Evolutionary conservation across 2,329 filamentous ascomycete genomes (phyloP).

Genomic region (Aspergillus piperis): DNA sequence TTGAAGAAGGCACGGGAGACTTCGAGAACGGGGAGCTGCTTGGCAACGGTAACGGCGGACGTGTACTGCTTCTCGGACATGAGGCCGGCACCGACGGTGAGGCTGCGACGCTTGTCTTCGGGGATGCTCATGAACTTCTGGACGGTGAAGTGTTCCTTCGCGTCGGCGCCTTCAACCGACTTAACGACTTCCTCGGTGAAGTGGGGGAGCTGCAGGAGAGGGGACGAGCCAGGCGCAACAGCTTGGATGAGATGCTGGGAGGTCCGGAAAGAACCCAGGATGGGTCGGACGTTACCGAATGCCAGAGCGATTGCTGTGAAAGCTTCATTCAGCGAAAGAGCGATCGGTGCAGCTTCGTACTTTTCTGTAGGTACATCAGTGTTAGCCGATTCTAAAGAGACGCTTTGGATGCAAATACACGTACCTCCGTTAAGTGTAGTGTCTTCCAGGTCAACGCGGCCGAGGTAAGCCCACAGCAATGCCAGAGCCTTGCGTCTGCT

Average conservation of each 20-base stretch:
- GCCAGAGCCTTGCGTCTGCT: slow-evolving; percentile 82
- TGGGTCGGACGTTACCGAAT: slow-evolving; percentile 78
- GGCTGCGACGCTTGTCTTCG: slow-evolving; percentile 69
- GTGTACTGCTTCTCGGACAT: slow-evolving; percentile 76
- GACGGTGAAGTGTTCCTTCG: slow-evolving; percentile 73
- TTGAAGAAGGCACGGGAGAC: slow-evolving; percentile 98
- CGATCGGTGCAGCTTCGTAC: slow-evolving; percentile 84
- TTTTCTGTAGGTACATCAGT: slow-evolving; percentile 59
- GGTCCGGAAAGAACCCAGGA: slow-evolving; percentile 77
- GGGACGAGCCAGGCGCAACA: slow-evolving; percentile 76
- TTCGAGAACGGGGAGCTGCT: slow-evolving; percentile 78
- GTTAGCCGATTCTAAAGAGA: not conserved
- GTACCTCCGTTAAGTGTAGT: slow-evolving; percentile 67
- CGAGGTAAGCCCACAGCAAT: slow-evolving; percentile 92
- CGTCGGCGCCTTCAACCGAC: slow-evolving; percentile 56
- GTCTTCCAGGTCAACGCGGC: slow-evolving; percentile 82
- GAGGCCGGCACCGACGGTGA: slow-evolving; percentile 69
- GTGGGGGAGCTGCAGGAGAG: slow-evolving; percentile 87
- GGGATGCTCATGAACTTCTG: slow-evolving; percentile 88
- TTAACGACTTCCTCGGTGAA: slow-evolving; percentile 66
- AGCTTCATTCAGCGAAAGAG: slow-evolving; percentile 79
- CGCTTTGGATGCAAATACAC: slow-evolving; percentile 7
- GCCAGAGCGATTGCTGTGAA: slow-evolving; percentile 85
- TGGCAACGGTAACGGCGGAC: slow-evolving; percentile 72
- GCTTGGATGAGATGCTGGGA: slow-evolving; percentile 91